phyloP scores from a whole-genome alignment of 2,329 filamentous ascomycete genomes.

The Microsporum canis region DNA sequence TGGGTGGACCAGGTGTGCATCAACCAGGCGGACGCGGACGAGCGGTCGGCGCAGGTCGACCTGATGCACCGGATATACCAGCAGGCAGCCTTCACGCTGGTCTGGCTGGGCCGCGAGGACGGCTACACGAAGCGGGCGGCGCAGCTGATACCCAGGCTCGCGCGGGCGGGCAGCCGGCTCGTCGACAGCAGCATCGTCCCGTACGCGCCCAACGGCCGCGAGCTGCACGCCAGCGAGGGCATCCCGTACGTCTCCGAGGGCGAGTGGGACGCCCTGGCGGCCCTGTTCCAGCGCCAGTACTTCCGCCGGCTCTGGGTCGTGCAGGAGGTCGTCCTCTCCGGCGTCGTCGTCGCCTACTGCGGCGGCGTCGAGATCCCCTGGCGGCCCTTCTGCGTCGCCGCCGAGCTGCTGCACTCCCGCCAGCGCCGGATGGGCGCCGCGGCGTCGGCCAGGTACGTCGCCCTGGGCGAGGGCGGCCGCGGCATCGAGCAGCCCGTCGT shows the following conservation, averaged over 20 bases:
- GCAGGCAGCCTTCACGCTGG: slow-evolving; percentile 11
- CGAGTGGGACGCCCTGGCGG: slow-evolving; percentile 11
- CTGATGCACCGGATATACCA: slow-evolving; percentile 15
- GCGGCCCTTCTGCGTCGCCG: slow-evolving; percentile 7
- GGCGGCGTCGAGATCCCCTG: slow-evolving; percentile 12
- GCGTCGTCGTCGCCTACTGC: slow-evolving; percentile 11
- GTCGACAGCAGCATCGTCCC: slow-evolving; percentile 1
- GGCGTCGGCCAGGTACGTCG: slow-evolving; percentile 6
- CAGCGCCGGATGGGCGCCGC: neutral
- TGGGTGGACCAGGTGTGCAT: slow-evolving; percentile 17
- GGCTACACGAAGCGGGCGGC: slow-evolving; percentile 9
- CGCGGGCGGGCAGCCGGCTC: slow-evolving; percentile 6
- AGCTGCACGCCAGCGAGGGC: slow-evolving; percentile 5
- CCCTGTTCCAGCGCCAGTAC: slow-evolving; percentile 15
- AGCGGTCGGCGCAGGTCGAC: slow-evolving; percentile 12
- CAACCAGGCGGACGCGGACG: slow-evolving; percentile 10
- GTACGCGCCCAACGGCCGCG: neutral
- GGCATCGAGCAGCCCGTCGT: slow-evolving; percentile 5
- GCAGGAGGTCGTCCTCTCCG: slow-evolving; percentile 16
- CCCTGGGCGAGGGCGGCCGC: slow-evolving; percentile 1
- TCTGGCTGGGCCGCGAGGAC: slow-evolving; percentile 17
- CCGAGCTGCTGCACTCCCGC: slow-evolving; percentile 5
- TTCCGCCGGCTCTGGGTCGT: slow-evolving; percentile 19
- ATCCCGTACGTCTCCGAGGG: slow-evolving; percentile 10
- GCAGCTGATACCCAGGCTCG: slow-evolving; percentile 8